Percentiles rank a stretch among this genome's conserved stretches.
These are phyloP conservation scores for Pichia exigua DNA, from an alignment of 805 yeast species.

Conservation along the genomic window DNA sequence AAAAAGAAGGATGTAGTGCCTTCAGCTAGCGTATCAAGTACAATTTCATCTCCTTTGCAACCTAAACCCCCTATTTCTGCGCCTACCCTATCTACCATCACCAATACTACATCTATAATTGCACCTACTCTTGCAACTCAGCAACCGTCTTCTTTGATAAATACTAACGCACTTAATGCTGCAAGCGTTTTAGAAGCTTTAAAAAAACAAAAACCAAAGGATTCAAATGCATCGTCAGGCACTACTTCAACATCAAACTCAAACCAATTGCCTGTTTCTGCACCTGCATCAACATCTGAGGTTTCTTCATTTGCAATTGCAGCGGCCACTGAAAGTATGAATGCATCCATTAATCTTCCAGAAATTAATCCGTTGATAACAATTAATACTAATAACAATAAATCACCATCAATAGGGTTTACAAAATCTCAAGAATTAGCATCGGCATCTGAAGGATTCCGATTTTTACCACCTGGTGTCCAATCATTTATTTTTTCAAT, in stretches of 20 bases:
- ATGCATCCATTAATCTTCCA: not conserved
- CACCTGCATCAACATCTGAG: not conserved
- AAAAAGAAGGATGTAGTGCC: conserved; percentile 7
- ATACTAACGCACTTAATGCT: conserved; percentile 29
- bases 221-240: conserved; percentile 7
- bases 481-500: conserved; percentile 27
- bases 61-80: not conserved
- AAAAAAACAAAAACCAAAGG: conserved; percentile 28
- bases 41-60: not conserved
- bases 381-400: not conserved
- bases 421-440: not conserved
- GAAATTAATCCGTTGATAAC: not conserved
- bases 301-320: not conserved
- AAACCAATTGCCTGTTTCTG: not conserved
- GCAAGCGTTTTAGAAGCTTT: conserved; percentile 32
- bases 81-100: not conserved
- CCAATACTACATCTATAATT: not conserved
- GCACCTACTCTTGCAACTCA: not conserved
- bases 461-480: conserved; percentile 30
- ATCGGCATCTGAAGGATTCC: conserved; percentile 13
- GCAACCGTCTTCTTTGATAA: conserved; percentile 10
- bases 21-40: not conserved
- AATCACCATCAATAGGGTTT: not conserved
- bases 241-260: not conserved
- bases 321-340: not conserved